Percentiles rank a stretch among this genome's conserved stretches.
Evolutionary conservation across 2,329 filamentous ascomycete species (phyloP).

Genomic region (Ustulina deusta): DNA sequence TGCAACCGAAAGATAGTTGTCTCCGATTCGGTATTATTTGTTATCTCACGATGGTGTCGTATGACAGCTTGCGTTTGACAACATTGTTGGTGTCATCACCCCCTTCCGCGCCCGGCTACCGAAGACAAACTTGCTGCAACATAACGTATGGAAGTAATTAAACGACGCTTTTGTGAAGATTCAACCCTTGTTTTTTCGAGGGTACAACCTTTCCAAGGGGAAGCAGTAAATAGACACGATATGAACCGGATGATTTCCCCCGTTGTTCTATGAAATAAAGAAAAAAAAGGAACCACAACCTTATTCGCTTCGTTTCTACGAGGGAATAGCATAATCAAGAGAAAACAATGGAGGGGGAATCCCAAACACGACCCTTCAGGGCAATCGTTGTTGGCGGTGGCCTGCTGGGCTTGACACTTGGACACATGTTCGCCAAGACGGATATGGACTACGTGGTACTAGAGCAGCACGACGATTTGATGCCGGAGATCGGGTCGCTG

Average conservation of each 20-base stretch:
- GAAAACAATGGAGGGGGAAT: slow-evolving; percentile 23
- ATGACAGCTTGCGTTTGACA: background rate
- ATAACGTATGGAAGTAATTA: background rate
- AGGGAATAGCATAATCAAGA: background rate
- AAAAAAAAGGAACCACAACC: background rate
- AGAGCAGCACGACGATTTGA: slow-evolving; percentile 43
- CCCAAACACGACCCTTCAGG: slow-evolving; percentile 41
- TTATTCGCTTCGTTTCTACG: background rate
- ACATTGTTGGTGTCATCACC: background rate
- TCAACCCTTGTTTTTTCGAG: background rate
- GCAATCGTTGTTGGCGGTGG: slow-evolving; percentile 48
- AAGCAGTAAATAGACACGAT: background rate
- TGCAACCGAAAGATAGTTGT: background rate
- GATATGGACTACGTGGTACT: slow-evolving; percentile 49
- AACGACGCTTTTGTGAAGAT: background rate
- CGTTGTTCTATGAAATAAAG: background rate
- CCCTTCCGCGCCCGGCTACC: background rate
- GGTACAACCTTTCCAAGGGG: background rate
- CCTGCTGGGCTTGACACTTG: slow-evolving; percentile 46
- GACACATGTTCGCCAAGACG: slow-evolving; percentile 46
- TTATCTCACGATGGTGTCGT: background rate
- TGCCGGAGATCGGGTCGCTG: slow-evolving; percentile 42
- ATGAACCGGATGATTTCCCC: background rate
- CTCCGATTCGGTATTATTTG: background rate
- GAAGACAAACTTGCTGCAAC: background rate